Base-by-base conservation (phyloP, 2,329 filamentous ascomycete species). In the Meredithiella fracta region DNA sequence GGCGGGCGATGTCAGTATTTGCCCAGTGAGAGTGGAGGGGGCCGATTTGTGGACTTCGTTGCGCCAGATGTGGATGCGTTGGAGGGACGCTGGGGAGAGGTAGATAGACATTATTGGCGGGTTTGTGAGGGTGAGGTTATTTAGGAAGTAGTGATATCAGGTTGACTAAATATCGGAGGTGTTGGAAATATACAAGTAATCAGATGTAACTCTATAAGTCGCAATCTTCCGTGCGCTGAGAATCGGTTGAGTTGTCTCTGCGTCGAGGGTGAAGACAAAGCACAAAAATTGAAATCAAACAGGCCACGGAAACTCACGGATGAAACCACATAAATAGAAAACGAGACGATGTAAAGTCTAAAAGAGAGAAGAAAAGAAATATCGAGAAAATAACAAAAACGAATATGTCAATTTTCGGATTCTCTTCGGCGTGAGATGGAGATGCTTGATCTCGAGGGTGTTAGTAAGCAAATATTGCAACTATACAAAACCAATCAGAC, bases 11-110 rank as follows among this genome's bases (percentile, higher is more conserved):
- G 60, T 59, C 49, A 60, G 62, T 22, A 57, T 61, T 1, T 66
- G 64, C 51, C 67, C 68, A 40, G 58, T 60, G 60, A 67, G 68
- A 34, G 60, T 63, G n/a, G 61, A 60, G 15, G 65, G 64, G 51
- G 67, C 65, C n/a, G 52, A 52, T 22, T 65, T 63, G 37, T 67
- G 66, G 51, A 78, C 72, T 64, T 78, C 75, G 54, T 65, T 65
- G 56, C 72, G 71, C 75, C 75, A 78, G 58, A 72, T 67, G 58
- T 72, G 64, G 60, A 78, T 74, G 63, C 70, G 69, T 51, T 66
- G 63, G 51, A 69, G 65, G 56, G 68, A 68, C 14, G 53, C 53
- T 34, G 57, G 57, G 5, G 57, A 58, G 17, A 55, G 40, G 31
- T 58, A 58, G 26, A 58, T 55, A 34, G 57, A 58, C 57, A 58